A percentile compares a stretch with the other conserved stretches of the same genome.
Conservation (phyloP, 768 basidiomycete species). For the Nidularia pulvinata region DNA sequence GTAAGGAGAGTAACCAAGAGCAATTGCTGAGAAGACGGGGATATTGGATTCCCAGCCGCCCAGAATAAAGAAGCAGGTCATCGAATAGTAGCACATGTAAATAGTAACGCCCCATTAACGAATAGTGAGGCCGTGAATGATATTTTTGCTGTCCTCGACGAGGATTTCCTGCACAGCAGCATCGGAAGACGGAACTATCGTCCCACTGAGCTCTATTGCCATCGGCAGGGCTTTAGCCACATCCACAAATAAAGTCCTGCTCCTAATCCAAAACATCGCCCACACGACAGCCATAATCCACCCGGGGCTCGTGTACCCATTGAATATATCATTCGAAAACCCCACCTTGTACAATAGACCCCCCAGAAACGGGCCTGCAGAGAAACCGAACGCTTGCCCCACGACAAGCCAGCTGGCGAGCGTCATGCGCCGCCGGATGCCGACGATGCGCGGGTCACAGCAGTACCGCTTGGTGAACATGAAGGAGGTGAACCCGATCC, state of each 20-base stretch:
- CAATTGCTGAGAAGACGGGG: slow-evolving; percentile 52
- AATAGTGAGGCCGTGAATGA: slow-evolving; percentile 3
- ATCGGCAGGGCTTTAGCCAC: slow-evolving; percentile 7
- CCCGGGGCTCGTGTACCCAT: slow-evolving; percentile 66
- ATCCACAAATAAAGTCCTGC: slow-evolving; percentile 35
- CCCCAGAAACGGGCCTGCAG: slow-evolving; percentile 62
- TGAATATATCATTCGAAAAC: slow-evolving; percentile 55
- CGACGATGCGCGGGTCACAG: slow-evolving; percentile 71
- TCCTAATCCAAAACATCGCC: slow-evolving; percentile 46
- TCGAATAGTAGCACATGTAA: slow-evolving; percentile 73
- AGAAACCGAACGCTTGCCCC: slow-evolving; percentile 63
- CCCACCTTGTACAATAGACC: slow-evolving; percentile 64
- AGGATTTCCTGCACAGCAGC: not conserved
- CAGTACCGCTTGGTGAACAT: slow-evolving; percentile 75
- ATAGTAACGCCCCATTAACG: slow-evolving; percentile 47
- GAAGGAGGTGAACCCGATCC: slow-evolving; percentile 59
- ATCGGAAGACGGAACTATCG: not conserved
- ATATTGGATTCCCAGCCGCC: slow-evolving; percentile 72
- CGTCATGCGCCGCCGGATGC: slow-evolving; percentile 59
- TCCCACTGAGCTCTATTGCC: not conserved
- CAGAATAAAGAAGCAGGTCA: slow-evolving; percentile 71
- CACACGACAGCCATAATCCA: slow-evolving; percentile 63
- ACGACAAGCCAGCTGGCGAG: slow-evolving; percentile 64
- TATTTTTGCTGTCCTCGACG: not conserved
- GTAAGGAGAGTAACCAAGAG: slow-evolving; percentile 58